These are phyloP conservation scores for Sarocladiaceae sp. DNA, from an alignment of 2,329 filamentous ascomycete genomes.

Conservation along the genomic window DNA sequence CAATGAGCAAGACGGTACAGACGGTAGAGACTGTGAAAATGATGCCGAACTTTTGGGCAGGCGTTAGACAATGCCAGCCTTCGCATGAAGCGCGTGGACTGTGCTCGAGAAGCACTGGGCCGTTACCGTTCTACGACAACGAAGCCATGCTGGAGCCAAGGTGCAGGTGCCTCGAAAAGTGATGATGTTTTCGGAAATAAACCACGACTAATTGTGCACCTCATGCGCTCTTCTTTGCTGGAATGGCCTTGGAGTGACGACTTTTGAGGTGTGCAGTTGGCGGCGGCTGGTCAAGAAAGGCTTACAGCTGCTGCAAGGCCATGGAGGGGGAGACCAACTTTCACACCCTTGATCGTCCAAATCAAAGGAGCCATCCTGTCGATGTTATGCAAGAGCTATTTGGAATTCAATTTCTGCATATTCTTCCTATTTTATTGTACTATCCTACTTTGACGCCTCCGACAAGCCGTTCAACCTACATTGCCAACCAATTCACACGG, in stretches of 20 bases:
- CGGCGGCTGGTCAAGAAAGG: no score
- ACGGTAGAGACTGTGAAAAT: slow-evolving; percentile 30
- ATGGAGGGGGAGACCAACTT: no score
- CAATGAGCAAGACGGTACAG: slow-evolving; percentile 21
- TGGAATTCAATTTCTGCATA: neutral
- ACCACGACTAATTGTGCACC: neutral
- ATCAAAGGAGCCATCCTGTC: no score
- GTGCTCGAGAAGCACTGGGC: neutral
- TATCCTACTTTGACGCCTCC: neutral
- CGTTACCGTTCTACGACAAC: neutral
- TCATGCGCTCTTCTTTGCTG: neutral
- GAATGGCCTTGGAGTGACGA: no score
- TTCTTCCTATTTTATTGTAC: neutral
- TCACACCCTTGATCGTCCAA: no score
- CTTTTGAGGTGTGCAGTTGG: no score
- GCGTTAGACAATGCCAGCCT: slow-evolving; percentile 36
- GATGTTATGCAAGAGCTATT: no score
- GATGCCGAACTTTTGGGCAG: slow-evolving; percentile 32
- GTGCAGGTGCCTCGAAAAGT: neutral
- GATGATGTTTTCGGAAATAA: neutral
- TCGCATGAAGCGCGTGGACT: slow-evolving; percentile 17
- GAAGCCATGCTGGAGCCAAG: neutral
- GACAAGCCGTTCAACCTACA: neutral
- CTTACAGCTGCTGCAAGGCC: no score
- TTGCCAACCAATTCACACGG: neutral